These are phyloP conservation scores for Puccinia polysora DNA, from an alignment of 1,284 basidiomycete species.

Conservation along the genomic window DNA sequence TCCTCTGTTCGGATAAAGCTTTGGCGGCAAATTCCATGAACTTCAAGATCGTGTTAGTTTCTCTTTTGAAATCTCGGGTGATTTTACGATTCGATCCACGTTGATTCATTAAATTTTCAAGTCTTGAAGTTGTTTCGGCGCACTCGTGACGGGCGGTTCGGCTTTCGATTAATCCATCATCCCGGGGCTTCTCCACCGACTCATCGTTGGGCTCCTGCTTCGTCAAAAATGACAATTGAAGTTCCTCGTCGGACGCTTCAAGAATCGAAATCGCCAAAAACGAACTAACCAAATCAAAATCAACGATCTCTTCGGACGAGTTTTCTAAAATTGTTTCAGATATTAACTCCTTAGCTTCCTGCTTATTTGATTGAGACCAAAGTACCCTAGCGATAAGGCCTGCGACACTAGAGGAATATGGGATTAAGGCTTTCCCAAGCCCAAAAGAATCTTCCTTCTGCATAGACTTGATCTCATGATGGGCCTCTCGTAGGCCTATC, in stretches of 20 bases:
- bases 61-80: constrained; percentile 11
- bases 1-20: not conserved
- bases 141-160: not conserved
- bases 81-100: not conserved
- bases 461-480: constrained; percentile 56
- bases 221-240: not conserved
- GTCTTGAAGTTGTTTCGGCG: not conserved
- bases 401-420: constrained; percentile 20
- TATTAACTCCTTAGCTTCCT: constrained; percentile 19
- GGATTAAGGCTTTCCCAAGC: constrained; percentile 4
- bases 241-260: constrained; percentile 13
- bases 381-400: constrained; percentile 15
- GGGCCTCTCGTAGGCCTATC: constrained; percentile 63
- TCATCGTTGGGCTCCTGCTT: not conserved
- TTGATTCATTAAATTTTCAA: constrained; percentile 8
- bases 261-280: constrained; percentile 17
- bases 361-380: constrained; percentile 27
- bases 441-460: constrained; percentile 56
- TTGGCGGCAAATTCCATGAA: constrained; percentile 8
- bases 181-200: not conserved
- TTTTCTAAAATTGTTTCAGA: constrained; percentile 3
- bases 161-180: not conserved
- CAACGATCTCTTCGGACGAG: constrained; percentile 10
- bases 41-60: constrained; percentile 35
- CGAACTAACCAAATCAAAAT: constrained; percentile 26